Conservation (phyloP, 768 basidiomycete species). For the Rhodotorula kratochvilovae region DNA sequence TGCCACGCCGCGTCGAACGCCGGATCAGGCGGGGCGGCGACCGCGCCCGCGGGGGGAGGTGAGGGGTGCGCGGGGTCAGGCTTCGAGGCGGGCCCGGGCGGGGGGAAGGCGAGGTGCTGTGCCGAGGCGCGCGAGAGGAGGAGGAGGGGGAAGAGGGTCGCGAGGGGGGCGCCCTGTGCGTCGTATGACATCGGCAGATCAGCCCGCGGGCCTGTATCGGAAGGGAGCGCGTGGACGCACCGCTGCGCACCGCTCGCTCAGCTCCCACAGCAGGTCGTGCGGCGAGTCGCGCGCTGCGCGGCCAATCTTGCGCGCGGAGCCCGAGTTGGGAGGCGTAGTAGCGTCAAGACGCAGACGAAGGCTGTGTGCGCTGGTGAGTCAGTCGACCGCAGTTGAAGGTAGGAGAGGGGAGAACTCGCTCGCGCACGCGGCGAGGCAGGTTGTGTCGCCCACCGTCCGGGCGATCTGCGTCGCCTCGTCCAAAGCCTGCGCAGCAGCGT, state of each 20-base stretch:
- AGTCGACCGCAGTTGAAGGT: no score
- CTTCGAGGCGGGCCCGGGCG: neutral
- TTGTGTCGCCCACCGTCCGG: constrained; percentile 6
- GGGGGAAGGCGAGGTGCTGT: neutral
- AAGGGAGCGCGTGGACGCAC: neutral
- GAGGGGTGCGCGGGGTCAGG: neutral
- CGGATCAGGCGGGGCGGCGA: neutral
- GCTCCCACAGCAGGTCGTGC: constrained; percentile 16
- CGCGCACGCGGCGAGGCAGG: constrained; percentile 4
- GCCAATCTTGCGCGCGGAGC: neutral
- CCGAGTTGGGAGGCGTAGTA: no score
- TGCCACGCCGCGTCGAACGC: neutral
- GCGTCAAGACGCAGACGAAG: constrained; percentile 3
- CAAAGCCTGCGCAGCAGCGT: neutral
- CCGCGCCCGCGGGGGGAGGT: neutral
- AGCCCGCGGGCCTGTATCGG: no score
- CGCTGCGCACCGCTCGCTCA: neutral
- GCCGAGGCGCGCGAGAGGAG: neutral
- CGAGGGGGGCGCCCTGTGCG: neutral
- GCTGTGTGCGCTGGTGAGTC: neutral
- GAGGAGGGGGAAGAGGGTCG: neutral
- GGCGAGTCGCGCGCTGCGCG: neutral
- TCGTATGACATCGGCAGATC: no score
- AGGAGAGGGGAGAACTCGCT: neutral
- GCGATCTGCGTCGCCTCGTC: constrained; percentile 17